Percentiles rank a stretch among this genome's conserved stretches.
These are phyloP conservation scores for Paulownia fortunei DNA, from an alignment of 257 asterid genomes.

Conservation along the genomic window DNA sequence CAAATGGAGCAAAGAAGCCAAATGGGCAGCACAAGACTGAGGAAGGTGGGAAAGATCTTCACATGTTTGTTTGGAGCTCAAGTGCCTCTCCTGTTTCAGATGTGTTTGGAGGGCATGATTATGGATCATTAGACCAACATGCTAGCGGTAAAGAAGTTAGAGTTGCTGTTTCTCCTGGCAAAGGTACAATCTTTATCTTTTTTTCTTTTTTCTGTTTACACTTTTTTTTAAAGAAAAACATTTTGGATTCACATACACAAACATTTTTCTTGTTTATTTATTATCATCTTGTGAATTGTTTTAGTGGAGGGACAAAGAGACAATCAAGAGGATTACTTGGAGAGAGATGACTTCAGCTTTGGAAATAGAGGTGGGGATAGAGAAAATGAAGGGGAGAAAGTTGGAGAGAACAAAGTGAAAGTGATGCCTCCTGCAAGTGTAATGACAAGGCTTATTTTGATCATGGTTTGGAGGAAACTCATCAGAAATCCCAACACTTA, in stretches of 20 bases:
- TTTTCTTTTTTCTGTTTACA: neutral
- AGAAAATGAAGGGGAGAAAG: conserved; percentile 47
- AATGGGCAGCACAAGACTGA: no score
- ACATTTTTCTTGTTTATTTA: neutral
- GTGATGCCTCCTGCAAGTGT: conserved; percentile 96
- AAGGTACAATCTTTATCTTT: conserved; percentile 43
- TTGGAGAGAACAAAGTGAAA: conserved; percentile 54
- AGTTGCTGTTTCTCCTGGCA: conserved; percentile 66
- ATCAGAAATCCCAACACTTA: conserved; percentile 97
- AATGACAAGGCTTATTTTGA: conserved; percentile 93
- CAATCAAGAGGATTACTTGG: conserved; percentile 57
- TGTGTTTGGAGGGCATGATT: conserved; percentile 80
- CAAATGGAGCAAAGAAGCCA: conserved; percentile 50
- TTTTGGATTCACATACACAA: neutral
- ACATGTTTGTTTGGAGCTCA: conserved; percentile 96
- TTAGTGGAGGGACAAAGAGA: conserved; percentile 52
- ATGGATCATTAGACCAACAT: conserved; percentile 61
- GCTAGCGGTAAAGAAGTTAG: conserved; percentile 59
- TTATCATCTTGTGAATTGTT: neutral
- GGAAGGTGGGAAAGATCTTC: conserved; percentile 80
- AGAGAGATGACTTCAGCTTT: conserved; percentile 68
- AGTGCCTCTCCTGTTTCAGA: conserved; percentile 94
- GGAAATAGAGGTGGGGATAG: conserved; percentile 61
- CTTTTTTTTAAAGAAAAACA: neutral
- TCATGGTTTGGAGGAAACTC: conserved; percentile 98